These are phyloP conservation scores for Huiozyma naganishii DNA, from an alignment of 805 yeast genomes.

Conservation along the genomic window DNA sequence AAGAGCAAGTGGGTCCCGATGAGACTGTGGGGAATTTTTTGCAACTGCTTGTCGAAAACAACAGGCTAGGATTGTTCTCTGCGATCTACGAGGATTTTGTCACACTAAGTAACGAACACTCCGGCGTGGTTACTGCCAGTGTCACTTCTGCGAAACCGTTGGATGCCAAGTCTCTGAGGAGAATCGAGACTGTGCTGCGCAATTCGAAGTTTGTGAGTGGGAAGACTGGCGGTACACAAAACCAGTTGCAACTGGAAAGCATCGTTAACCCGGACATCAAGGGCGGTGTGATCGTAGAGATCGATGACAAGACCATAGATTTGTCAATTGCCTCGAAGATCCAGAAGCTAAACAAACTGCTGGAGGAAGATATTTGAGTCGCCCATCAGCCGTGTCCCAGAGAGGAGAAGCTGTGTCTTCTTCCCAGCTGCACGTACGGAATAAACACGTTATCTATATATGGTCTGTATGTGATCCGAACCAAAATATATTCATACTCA, in stretches of 20 bases:
- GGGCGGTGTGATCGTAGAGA: conserved; percentile 93
- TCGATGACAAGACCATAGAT: conserved; percentile 95
- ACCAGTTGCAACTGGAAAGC: conserved; percentile 77
- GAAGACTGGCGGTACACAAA: conserved; percentile 31
- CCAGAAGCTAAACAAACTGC: conserved; percentile 77
- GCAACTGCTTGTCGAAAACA: conserved; percentile 82
- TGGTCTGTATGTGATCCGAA: too few relatives aligned
- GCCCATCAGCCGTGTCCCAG: neutral
- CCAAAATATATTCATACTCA: too few relatives aligned
- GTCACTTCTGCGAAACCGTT: conserved; percentile 81
- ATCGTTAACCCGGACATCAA: conserved; percentile 79
- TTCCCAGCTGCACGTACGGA: too few relatives aligned
- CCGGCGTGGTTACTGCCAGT: conserved; percentile 86
- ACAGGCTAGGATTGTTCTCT: conserved; percentile 68
- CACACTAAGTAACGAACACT: conserved; percentile 74
- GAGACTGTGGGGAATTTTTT: conserved; percentile 69
- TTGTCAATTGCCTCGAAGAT: conserved; percentile 77
- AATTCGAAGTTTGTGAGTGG: conserved; percentile 50
- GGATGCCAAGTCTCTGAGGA: conserved; percentile 68
- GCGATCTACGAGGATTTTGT: conserved; percentile 61
- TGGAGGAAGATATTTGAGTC: conserved; percentile 70
- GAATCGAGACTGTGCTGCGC: conserved; percentile 68
- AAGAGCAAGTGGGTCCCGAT: conserved; percentile 38
- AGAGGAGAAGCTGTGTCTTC: neutral
- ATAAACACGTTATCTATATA: too few relatives aligned